These are phyloP conservation scores for Lepidopterella palustris DNA, from an alignment of 495 filamentous ascomycete species.

Conservation along the genomic window DNA sequence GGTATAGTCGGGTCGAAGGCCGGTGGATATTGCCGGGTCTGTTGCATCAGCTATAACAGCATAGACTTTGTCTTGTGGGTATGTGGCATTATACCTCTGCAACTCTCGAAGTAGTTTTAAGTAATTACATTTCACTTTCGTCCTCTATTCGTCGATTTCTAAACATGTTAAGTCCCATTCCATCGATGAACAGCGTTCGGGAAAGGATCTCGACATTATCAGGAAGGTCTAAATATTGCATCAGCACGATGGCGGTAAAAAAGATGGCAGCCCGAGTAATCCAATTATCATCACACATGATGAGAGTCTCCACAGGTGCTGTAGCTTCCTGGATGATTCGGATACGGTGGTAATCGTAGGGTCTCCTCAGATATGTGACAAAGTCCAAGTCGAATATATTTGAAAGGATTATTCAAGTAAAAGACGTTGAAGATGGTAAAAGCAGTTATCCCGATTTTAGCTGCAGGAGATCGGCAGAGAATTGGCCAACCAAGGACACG, in stretches of 20 bases:
- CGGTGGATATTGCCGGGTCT: not conserved
- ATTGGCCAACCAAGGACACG: not conserved
- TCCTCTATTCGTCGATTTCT: too few relatives aligned
- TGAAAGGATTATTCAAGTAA: not conserved
- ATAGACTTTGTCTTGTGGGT: not conserved
- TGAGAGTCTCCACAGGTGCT: not conserved
- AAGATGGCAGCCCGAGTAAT: not conserved
- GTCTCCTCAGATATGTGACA: not conserved
- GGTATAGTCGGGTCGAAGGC: not conserved
- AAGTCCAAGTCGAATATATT: not conserved
- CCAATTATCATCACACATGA: not conserved
- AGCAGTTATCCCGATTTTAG: not conserved
- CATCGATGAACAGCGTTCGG: too few relatives aligned
- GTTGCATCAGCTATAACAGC: not conserved
- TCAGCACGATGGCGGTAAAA: not conserved
- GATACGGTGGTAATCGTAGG: not conserved
- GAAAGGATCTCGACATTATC: too few relatives aligned
- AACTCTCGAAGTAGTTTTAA: not conserved
- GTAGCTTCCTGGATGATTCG: not conserved
- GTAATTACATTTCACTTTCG: too few relatives aligned
- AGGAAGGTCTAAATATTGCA: not conserved
- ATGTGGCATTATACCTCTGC: not conserved
- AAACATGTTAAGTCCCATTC: too few relatives aligned
- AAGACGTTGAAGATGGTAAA: not conserved
- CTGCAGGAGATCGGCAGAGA: not conserved